Conservation (phyloP, 1,284 basidiomycete genomes). For the Neolentinus lepideus region DNA sequence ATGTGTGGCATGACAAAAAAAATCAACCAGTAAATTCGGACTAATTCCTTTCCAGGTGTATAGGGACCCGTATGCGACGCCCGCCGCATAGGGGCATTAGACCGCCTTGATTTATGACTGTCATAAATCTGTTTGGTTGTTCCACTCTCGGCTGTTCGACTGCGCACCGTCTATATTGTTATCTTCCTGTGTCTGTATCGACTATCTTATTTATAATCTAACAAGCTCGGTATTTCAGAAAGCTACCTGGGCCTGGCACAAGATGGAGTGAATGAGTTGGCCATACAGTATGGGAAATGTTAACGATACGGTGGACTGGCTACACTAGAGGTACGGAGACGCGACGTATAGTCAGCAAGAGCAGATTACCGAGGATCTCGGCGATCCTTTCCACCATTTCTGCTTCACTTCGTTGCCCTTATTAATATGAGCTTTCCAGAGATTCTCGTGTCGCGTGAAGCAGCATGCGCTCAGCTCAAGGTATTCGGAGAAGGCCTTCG, state of each 20-base stretch:
- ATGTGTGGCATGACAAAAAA: conserved; percentile 10
- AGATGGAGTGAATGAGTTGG: neutral
- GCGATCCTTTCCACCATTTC: neutral
- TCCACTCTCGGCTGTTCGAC: neutral
- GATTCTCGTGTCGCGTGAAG: conserved; percentile 40
- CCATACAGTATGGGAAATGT: neutral
- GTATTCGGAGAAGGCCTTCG: conserved; percentile 47
- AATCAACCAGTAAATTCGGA: neutral
- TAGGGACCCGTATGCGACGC: conserved; percentile 60
- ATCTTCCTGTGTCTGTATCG: conserved; percentile 3
- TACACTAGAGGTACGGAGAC: neutral
- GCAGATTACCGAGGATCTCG: neutral
- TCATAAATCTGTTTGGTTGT: neutral
- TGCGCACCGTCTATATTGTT: conserved; percentile 4
- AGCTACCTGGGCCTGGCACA: neutral
- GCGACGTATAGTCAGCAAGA: neutral
- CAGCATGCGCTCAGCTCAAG: conserved; percentile 39
- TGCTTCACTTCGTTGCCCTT: neutral
- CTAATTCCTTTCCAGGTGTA: conserved; percentile 44
- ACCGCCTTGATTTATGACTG: neutral
- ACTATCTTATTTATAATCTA: conserved; percentile 11
- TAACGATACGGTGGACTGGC: conserved; percentile 3
- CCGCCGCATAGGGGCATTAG: conserved; percentile 34
- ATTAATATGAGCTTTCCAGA: conserved; percentile 25
- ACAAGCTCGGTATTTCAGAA: conserved; percentile 9